Percentiles rank a stretch among this genome's conserved stretches.
phyloP scores from a whole-genome alignment of 441 rosid genomes.

The Sinapis alba region DNA sequence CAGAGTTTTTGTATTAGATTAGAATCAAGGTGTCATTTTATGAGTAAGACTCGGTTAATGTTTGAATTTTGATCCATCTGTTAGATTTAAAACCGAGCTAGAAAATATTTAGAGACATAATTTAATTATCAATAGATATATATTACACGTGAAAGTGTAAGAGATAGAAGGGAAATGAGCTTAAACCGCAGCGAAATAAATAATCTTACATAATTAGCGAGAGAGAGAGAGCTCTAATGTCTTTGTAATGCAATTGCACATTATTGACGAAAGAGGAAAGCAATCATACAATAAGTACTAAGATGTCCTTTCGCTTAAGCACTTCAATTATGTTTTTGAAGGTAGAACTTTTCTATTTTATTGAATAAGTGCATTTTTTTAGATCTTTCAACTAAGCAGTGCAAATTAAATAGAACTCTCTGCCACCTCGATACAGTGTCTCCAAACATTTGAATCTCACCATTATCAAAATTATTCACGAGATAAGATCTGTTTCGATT shows the following conservation, averaged over 20 bases:
- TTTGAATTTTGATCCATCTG: background rate
- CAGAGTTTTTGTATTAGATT: background rate
- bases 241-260: constrained; percentile 18
- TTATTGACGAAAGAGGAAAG: constrained; percentile 27
- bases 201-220: constrained; percentile 9
- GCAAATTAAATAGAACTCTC: background rate
- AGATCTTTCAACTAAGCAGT: background rate
- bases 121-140: background rate
- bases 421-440: background rate
- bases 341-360: background rate
- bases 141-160: background rate
- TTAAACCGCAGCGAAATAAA: background rate
- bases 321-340: constrained; percentile 11
- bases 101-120: background rate
- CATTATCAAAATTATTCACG: background rate
- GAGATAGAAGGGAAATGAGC: background rate
- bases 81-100: background rate
- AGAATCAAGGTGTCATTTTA: background rate
- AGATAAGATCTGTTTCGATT: constrained; percentile 14
- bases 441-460: constrained; percentile 8
- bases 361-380: background rate
- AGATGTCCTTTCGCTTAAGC: constrained; percentile 22
- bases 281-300: constrained; percentile 17
- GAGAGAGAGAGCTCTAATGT: constrained; percentile 4
- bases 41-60: background rate